Evolutionary conservation across 2,329 filamentous ascomycete species (phyloP), one percentile per base, ranked within the genome.

Genomic region (Parafenestella ontariensis): DNA sequence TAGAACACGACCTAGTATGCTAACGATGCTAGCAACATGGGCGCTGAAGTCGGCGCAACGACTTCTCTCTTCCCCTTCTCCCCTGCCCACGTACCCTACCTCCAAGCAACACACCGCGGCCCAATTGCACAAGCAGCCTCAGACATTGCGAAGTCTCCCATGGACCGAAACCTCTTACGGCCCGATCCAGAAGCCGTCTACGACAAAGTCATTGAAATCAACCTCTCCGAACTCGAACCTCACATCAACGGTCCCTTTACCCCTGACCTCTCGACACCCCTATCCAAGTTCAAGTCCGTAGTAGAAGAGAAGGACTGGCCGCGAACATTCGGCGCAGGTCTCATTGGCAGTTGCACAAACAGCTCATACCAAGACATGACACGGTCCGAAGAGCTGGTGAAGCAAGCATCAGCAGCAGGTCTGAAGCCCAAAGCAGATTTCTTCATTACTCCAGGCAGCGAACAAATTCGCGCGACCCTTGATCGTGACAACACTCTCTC

Each of bases 341-440:
- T 99, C 49, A 99, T 99, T 72, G 95, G 95, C 56, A 96, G 92
- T 80, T 99, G 95, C 83, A 99, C 95, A 46, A 99, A 99, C 84
- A 96, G 91, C 76, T 98, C 95, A 2, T 99, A 98, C 76, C 90
- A 97, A 78, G 95, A 99, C 75, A 99, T 99, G 95, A 96, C 93
- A 31, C 89, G 94, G 58, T 91, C 93, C 13, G 94, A 97, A 78
- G 87, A 92, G 71, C 86, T 99, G 52, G 91, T 98, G 54, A 93
- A 94, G 77, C 93, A 97, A 76, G 95, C 95, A 9, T 85, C 88
- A 47, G 87, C 88, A 54, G 95, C 92, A n/a, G 95, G 95, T 15
- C 82, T 99, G 56, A 91, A 92, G 79, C 92, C 95, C 34, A 91
- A 89, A 69, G 87, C 91, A 2, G 90, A 93, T 72, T 97, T 99